Percentiles rank a stretch among this genome's conserved stretches.
These are phyloP conservation scores for Hura crepitans DNA, from an alignment of 441 rosid species.

Conservation along the genomic window DNA sequence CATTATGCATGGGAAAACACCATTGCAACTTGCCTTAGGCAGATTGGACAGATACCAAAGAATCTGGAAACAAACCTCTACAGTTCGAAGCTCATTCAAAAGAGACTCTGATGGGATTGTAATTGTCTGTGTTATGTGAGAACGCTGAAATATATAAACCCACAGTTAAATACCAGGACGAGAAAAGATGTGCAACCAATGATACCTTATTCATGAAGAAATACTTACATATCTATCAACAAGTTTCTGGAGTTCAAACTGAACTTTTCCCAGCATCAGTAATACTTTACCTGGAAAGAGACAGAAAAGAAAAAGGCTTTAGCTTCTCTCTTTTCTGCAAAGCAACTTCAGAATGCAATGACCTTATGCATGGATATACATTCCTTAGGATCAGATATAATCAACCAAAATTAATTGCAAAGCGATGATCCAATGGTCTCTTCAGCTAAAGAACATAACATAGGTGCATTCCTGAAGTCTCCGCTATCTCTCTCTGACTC, in stretches of 20 bases:
- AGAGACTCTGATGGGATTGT: constrained; percentile 90
- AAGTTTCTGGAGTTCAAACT: constrained; percentile 83
- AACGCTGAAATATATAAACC: constrained; percentile 53
- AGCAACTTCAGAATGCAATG: constrained; percentile 2
- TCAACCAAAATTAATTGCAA: not conserved
- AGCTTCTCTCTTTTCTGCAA: constrained; percentile 2
- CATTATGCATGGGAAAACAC: constrained; percentile 11
- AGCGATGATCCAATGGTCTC: not conserved
- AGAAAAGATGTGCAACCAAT: not conserved
- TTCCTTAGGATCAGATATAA: not conserved
- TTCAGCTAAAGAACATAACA: too few species aligned
- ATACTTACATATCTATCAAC: constrained; percentile 84
- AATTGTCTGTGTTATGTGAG: constrained; percentile 70
- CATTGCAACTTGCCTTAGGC: constrained; percentile 3
- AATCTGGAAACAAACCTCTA: constrained; percentile 65
- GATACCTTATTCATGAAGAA: constrained; percentile 9
- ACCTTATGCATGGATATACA: not conserved
- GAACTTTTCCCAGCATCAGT: constrained; percentile 76
- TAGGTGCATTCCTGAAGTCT: not conserved
- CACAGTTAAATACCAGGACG: constrained; percentile 7
- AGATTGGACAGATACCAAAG: not conserved
- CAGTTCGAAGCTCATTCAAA: constrained; percentile 79
- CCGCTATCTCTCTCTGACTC: not conserved
- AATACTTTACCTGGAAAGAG: constrained; percentile 64
- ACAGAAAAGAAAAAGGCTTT: constrained; percentile 24